Conservation (phyloP, 169 alveolate genomes). For the Cyclospora cayetanensis region DNA sequence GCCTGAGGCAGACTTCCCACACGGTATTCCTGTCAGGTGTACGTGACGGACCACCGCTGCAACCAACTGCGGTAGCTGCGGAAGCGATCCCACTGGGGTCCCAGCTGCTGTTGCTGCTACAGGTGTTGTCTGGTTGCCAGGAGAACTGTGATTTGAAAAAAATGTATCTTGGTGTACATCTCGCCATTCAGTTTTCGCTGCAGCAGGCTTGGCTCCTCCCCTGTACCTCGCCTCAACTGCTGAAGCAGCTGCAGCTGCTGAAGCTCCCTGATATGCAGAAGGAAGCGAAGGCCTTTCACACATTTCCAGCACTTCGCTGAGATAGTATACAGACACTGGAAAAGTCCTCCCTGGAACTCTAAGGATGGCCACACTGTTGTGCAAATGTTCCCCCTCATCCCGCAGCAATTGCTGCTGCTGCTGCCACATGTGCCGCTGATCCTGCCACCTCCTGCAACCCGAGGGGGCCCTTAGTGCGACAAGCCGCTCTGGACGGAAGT, state of each 20-base stretch:
- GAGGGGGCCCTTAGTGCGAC: conserved; percentile 85
- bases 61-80: conserved; percentile 48
- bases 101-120: conserved; percentile 51
- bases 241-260: conserved; percentile 51
- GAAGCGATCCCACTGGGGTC: background rate
- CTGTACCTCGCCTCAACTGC: background rate
- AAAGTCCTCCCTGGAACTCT: conserved; percentile 98
- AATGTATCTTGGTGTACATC: conserved; percentile 46
- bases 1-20: background rate
- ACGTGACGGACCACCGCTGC: conserved; percentile 59
- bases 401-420: conserved; percentile 33
- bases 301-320: conserved; percentile 1
- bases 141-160: background rate
- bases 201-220: background rate
- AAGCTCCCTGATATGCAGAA: conserved; percentile 3
- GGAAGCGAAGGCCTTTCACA: conserved; percentile 35
- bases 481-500: conserved; percentile 81
- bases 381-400: background rate
- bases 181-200: background rate
- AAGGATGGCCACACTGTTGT: conserved; percentile 73
- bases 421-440: conserved; percentile 31
- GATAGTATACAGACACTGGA: conserved; percentile 95
- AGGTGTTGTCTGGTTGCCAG: background rate
- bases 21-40: conserved; percentile 79
- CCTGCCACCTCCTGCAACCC: conserved; percentile 53